Percentiles rank a stretch among this genome's conserved stretches.
phyloP scores from a whole-genome alignment of 2,329 filamentous ascomycete genomes.

The Gaeumannomyces tritici region DNA sequence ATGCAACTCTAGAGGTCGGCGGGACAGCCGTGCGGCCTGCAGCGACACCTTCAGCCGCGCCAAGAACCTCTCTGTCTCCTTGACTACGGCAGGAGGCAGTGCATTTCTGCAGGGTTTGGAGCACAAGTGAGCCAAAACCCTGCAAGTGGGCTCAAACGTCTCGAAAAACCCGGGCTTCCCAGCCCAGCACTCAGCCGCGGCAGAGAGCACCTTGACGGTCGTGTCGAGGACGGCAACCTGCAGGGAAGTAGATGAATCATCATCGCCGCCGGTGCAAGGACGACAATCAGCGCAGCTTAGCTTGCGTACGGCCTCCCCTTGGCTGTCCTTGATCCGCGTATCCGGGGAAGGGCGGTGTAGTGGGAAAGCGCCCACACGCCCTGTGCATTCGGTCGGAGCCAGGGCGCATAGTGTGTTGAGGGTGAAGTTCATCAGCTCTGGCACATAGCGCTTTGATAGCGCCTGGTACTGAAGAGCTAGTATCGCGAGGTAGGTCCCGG shows the following conservation, averaged over 20 bases:
- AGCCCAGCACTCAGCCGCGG: conserved; percentile 64
- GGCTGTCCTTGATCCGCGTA: conserved; percentile 37
- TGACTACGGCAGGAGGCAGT: conserved; percentile 33
- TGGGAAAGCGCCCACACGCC: conserved; percentile 48
- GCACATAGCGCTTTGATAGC: conserved; percentile 77
- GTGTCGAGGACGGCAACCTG: conserved; percentile 54
- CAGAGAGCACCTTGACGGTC: conserved; percentile 54
- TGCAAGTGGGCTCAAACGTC: conserved; percentile 58
- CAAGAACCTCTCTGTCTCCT: conserved; percentile 30
- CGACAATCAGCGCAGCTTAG: conserved; percentile 50
- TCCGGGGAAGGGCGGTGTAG: conserved; percentile 44
- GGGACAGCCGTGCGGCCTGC: conserved; percentile 51
- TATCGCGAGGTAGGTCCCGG: conserved; percentile 70
- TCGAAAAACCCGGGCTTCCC: conserved; percentile 67
- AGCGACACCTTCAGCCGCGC: conserved; percentile 44
- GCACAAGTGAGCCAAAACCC: conserved; percentile 51
- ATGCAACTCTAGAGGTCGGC: conserved; percentile 78
- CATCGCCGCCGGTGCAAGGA: neutral
- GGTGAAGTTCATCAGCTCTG: conserved; percentile 76
- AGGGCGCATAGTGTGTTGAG: conserved; percentile 64
- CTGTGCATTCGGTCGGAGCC: conserved; percentile 41
- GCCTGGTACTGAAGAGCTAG: conserved; percentile 75
- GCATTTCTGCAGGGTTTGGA: conserved; percentile 40
- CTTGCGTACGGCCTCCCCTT: conserved; percentile 33
- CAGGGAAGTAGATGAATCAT: conserved; percentile 10